Evolutionary conservation across 2,329 filamentous ascomycete species (phyloP).

Genomic region (Fusarium sp.): DNA sequence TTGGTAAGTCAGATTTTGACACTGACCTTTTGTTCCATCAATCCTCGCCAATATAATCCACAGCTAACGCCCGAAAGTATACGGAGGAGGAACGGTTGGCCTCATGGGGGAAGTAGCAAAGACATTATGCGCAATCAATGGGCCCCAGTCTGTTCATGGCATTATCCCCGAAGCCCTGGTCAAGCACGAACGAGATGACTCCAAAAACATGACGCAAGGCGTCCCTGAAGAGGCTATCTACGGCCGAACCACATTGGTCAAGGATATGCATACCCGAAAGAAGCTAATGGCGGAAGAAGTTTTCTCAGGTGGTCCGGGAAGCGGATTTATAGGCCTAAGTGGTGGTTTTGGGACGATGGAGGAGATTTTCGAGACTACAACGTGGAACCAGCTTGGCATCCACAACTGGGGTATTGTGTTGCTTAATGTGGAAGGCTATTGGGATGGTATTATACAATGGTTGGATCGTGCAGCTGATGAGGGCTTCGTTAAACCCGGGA

Average conservation of each 20-base stretch:
- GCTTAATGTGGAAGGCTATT: conserved; percentile 92
- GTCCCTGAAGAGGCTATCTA: conserved; percentile 77
- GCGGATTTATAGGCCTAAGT: conserved; percentile 88
- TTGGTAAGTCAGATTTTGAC: too few species aligned
- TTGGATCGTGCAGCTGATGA: conserved; percentile 80
- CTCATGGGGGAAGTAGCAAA: conserved; percentile 96
- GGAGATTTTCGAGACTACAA: conserved; percentile 91
- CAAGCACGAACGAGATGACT: conserved; percentile 78
- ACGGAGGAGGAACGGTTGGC: conserved; percentile 93
- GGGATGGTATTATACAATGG: conserved; percentile 89
- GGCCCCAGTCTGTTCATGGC: conserved; percentile 87
- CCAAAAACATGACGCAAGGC: conserved; percentile 68
- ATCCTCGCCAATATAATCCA: too few species aligned
- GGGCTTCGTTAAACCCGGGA: conserved; percentile 81
- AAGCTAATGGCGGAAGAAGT: conserved; percentile 93
- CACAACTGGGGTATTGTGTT: conserved; percentile 85
- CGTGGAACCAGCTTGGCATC: conserved; percentile 98
- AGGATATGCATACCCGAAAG: conserved; percentile 97
- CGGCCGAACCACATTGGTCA: conserved; percentile 88
- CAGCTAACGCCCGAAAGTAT: conserved; percentile 68
- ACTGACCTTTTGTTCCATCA: too few species aligned
- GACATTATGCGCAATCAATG: conserved; percentile 86
- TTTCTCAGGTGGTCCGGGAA: conserved; percentile 82
- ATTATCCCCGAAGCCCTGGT: conserved; percentile 92
- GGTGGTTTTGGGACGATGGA: conserved; percentile 97